Evolutionary conservation across 345 rosid species (phyloP), one percentile per base, ranked within the genome.

Genomic region (Populus davidiana): DNA sequence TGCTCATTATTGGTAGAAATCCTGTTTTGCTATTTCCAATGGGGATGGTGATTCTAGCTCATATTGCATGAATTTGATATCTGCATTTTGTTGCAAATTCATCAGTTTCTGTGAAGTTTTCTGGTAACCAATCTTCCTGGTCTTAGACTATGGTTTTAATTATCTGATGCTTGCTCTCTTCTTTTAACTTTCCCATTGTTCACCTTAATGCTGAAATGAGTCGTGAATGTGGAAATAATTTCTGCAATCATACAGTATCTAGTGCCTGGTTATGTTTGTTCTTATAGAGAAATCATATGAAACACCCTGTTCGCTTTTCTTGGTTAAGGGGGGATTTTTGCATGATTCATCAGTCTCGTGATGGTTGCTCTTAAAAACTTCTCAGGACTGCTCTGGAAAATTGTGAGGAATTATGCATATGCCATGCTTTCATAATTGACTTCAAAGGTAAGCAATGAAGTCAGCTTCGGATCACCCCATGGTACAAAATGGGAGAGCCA

Each of bases 401-500:
- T 17, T 65, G 21, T 16, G n/a, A 16, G 36, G 36, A 70, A 47
- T 41, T 41, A 8, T 18, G 27, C 33, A 50, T 52, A 27, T 35
- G 52, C 13, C 25, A 64, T 70, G 73, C 31, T 21, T 70, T 41
- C 47, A 44, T 66, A 77, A 38, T 63, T 64, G 52, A 49, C 62
- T 49, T 44, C 39, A 44, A 76, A 68, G 64, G 68, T 78, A 71
- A 81, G 77, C 72, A 59, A 85, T 83, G 86, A 79, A 38, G 56
- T 83, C 81, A 27, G 17, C 67, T 9, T 67, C 83, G 6, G 85
- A 77, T 73, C 56, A 56, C 33, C 64, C 68, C 69, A 59, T 39
- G 33, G 77, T 66, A 68, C 63, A 74, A 64, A 20, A 29, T 41
- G 78, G 78, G 29, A 78, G 81, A 79, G 67, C 76, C 54, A 81